These are phyloP conservation scores for Arthrinium phaeospermum DNA, from an alignment of 2,329 filamentous ascomycete genomes.

Conservation along the genomic window DNA sequence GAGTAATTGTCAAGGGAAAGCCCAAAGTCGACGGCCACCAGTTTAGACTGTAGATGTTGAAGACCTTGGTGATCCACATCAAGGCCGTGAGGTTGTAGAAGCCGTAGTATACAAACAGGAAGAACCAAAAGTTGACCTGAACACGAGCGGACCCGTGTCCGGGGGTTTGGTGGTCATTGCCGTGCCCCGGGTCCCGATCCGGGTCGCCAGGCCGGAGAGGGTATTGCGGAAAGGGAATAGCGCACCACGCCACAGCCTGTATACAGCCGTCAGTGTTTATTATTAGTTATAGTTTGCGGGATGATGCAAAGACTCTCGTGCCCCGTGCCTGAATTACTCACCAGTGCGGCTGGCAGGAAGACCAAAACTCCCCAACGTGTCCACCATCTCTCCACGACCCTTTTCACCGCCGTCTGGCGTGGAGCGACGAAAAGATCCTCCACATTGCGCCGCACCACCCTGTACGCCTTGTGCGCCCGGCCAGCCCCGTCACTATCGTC, in stretches of 20 bases:
- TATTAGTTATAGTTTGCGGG: not conserved
- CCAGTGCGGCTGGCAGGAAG: constrained; percentile 64
- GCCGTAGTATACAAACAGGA: constrained; percentile 72
- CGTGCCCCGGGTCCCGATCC: constrained; percentile 34
- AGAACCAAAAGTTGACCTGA: constrained; percentile 75
- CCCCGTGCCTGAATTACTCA: constrained; percentile 43
- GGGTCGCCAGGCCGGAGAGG: constrained; percentile 53
- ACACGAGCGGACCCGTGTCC: constrained; percentile 69
- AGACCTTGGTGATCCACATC: constrained; percentile 74
- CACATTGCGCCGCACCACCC: constrained; percentile 41
- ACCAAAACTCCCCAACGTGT: constrained; percentile 66
- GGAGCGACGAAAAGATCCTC: constrained; percentile 67
- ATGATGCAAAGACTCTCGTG: constrained; percentile 8
- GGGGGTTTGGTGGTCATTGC: constrained; percentile 51
- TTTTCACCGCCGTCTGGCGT: constrained; percentile 61
- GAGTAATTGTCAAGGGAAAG: constrained; percentile 66
- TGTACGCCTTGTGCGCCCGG: constrained; percentile 41
- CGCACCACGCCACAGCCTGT: constrained; percentile 68
- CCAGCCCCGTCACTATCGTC: constrained; percentile 36
- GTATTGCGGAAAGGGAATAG: constrained; percentile 69
- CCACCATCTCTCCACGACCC: constrained; percentile 68
- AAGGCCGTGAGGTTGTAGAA: constrained; percentile 71
- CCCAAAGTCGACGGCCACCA: constrained; percentile 72
- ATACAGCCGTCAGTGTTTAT: constrained; percentile 6
- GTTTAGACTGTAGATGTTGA: constrained; percentile 73